phyloP scores from a whole-genome alignment of 2,329 filamentous ascomycete species.

The Acarospora socialis region DNA sequence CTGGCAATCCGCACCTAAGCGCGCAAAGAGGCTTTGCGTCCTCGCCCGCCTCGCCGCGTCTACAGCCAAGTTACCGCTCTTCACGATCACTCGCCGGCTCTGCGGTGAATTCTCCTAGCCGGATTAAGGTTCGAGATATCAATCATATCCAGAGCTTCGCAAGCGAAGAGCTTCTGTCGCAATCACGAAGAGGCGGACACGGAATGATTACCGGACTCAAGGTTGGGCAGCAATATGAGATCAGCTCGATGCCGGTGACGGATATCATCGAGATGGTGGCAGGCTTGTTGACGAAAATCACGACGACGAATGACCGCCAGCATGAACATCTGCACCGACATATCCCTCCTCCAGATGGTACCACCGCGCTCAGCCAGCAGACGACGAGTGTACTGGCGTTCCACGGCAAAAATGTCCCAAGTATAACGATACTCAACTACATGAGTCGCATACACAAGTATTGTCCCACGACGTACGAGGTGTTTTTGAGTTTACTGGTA shows the following conservation, averaged over 20 bases:
- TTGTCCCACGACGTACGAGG: conserved; percentile 95
- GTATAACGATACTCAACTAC: conserved; percentile 93
- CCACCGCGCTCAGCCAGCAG: conserved; percentile 45
- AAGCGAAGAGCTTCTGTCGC: conserved; percentile 55
- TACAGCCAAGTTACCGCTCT: conserved; percentile 31
- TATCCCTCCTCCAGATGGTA: conserved; percentile 46
- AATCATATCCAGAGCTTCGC: conserved; percentile 85
- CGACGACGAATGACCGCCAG: conserved; percentile 85
- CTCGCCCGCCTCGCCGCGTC: conserved; percentile 31
- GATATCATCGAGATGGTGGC: conserved; percentile 99
- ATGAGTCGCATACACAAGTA: conserved; percentile 95
- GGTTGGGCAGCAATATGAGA: conserved; percentile 70
- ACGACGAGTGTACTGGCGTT: conserved; percentile 76
- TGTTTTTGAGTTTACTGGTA: conserved; percentile 85
- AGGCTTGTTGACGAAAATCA: conserved; percentile 90
- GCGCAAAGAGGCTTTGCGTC: conserved; percentile 20
- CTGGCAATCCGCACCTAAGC: conserved; percentile 18
- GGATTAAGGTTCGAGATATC: conserved; percentile 73
- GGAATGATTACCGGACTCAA: too few relatives aligned
- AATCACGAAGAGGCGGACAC: conserved; percentile 34
- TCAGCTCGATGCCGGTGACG: conserved; percentile 90
- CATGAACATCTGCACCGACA: conserved; percentile 79
- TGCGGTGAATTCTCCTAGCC: conserved; percentile 35
- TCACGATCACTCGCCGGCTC: conserved; percentile 29
- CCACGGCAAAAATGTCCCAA: conserved; percentile 94